phyloP scores from a whole-genome alignment of 768 basidiomycete species.

The Saitozyma sp. region DNA sequence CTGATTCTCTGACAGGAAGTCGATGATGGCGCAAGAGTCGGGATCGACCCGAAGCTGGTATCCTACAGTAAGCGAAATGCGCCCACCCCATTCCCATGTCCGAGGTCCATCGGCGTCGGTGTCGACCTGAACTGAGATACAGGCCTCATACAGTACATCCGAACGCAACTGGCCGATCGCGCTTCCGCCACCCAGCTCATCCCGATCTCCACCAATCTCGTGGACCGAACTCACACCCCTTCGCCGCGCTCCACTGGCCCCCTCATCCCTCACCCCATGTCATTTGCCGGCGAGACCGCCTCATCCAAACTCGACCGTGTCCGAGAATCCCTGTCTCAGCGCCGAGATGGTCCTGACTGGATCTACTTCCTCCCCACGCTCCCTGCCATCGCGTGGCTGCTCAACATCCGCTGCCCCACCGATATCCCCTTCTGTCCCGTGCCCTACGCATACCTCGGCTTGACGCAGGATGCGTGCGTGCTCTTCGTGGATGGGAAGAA shows the following conservation, averaged over 20 bases:
- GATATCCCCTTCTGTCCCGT: slow-evolving; percentile 92
- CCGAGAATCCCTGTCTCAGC: slow-evolving; percentile 48
- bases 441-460: slow-evolving; percentile 81
- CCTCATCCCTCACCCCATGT: slow-evolving; percentile 62
- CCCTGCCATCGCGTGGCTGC: slow-evolving; percentile 70
- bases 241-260: slow-evolving; percentile 58
- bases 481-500: slow-evolving; percentile 68
- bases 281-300: slow-evolving; percentile 61
- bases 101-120: not conserved
- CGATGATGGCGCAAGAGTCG: slow-evolving; percentile 38
- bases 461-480: slow-evolving; percentile 62
- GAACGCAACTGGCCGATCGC: slow-evolving; percentile 1
- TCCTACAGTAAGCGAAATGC: slow-evolving; percentile 19
- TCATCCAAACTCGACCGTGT: slow-evolving; percentile 69
- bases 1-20: slow-evolving; percentile 22
- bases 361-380: slow-evolving; percentile 62
- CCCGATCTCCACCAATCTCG: slow-evolving; percentile 32
- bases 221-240: slow-evolving; percentile 54
- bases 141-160: slow-evolving; percentile 5
- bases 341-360: slow-evolving; percentile 48
- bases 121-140: not conserved
- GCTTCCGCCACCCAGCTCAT: slow-evolving; percentile 32
- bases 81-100: too few relatives aligned
- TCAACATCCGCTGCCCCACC: slow-evolving; percentile 77
- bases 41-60: slow-evolving; percentile 46